Base-by-base conservation (phyloP, 1,139 yeast genomes). In the Blastobotrys indianensis region DNA sequence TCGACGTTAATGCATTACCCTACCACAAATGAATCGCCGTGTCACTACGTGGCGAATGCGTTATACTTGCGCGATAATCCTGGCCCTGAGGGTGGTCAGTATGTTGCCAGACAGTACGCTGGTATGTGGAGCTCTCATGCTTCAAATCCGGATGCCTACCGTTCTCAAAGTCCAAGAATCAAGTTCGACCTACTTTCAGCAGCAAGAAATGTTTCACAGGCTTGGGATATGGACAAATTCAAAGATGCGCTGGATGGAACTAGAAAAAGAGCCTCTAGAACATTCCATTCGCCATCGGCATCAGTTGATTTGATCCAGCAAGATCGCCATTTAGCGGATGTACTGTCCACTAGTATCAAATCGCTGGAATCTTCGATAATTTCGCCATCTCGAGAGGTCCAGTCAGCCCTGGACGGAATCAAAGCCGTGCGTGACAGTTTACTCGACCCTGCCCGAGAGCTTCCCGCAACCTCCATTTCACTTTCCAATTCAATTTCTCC, bases 21-120 rank as follows among this genome's bases (percentile, higher is more conserved):
- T 36, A 35, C 38, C 44, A 37, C 37, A 34, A 36, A 45, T 4
- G 55, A 53, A 42, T 37, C 52, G 5, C 57, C 62, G 32, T 47
- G 45, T 31, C 40, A 51, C 13, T 61, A 55, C 42, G 58, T 64
- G 5, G 53, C 54, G 11, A 62, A 63, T 46, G 69, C 66, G 1
- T 42, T 62, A 28, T 62, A 58, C 43, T 48, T 64, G 33, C 54
- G 54, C 41, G 51, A 55, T 15, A 60, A 63, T 43, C 37, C 51
- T 9, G 49, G 55, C 1, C 46, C 52, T 4, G 60, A 55, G 7
- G 66, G 64, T 2, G 67, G 65, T 1, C 48, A 51, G 32, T 51
- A 57, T 15, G 54, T 63, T 11, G 50, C 54, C n/a, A 50, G 50
- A 30, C 63, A 62, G 44, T 62, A 57, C 45, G 43, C 20, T 13